Conservation (phyloP, 1,284 basidiomycete genomes). For the Golubevia sp. region DNA sequence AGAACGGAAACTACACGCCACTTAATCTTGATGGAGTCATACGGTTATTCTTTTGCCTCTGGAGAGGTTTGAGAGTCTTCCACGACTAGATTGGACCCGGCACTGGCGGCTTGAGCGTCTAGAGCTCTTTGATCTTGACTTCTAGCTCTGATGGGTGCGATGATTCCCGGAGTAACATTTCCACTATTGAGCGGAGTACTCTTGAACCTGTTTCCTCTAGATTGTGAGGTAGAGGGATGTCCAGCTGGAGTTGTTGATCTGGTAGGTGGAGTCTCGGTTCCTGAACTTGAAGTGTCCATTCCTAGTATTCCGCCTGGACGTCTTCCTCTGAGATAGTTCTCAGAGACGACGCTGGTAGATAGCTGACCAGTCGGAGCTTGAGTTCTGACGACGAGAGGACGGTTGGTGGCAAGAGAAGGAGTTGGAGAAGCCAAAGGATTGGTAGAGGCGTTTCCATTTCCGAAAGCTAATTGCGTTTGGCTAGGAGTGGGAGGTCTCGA, state of each 20-base stretch:
- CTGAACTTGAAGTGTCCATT: neutral
- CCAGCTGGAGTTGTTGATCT: neutral
- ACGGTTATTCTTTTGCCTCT: no score
- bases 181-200: neutral
- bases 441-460: conserved; percentile 8
- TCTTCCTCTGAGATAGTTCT: conserved; percentile 33
- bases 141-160: neutral
- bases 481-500: conserved; percentile 25
- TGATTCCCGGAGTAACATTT: neutral
- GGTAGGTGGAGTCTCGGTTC: neutral
- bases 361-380: conserved; percentile 26
- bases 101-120: neutral
- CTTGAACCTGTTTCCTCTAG: conserved; percentile 4
- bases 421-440: neutral
- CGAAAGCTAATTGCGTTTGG: neutral
- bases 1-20: no score
- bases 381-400: conserved; percentile 33
- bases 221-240: no score
- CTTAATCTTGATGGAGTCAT: no score
- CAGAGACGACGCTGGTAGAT: conserved; percentile 34
- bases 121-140: neutral
- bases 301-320: conserved; percentile 4
- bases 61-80: neutral
- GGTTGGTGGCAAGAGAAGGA: neutral
- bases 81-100: neutral